Percentiles rank a stretch among this genome's conserved stretches.
These are phyloP conservation scores for Huntiella savannae DNA, from an alignment of 2,329 filamentous ascomycete species.

Conservation along the genomic window DNA sequence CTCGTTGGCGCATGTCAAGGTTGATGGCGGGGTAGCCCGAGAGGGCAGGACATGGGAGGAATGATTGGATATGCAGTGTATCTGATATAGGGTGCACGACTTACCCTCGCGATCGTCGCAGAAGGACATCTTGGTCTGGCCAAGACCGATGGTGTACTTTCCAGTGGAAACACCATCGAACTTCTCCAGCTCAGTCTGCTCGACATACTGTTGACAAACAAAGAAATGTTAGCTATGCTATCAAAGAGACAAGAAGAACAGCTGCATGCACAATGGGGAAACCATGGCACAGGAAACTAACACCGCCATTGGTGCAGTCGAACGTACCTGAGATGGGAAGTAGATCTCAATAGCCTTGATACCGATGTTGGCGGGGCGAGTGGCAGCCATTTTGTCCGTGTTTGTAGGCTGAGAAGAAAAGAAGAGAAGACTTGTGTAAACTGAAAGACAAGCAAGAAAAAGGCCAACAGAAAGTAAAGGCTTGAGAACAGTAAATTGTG, in stretches of 20 bases:
- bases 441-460: not conserved
- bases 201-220: constrained; percentile 45
- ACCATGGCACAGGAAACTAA: no score
- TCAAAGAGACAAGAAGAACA: not conserved
- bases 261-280: not conserved
- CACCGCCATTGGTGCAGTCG: not conserved
- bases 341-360: constrained; percentile 89
- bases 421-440: not conserved
- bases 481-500: not conserved
- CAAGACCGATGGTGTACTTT: constrained; percentile 82
- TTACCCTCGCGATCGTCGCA: constrained; percentile 75
- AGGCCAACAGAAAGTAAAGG: not conserved
- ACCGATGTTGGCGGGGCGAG: constrained; percentile 67
- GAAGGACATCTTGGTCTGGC: constrained; percentile 84
- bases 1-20: no score
- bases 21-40: not conserved
- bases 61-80: constrained; percentile 3
- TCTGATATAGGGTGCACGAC: constrained; percentile 15
- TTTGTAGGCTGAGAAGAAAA: constrained; percentile 2
- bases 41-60: not conserved
- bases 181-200: constrained; percentile 66
- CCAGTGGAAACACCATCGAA: constrained; percentile 66
- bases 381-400: constrained; percentile 38
- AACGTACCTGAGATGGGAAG: constrained; percentile 62
- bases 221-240: not conserved